Conservation (phyloP, 108 stramenopile species). For the Asterionellopsis glacialis region DNA sequence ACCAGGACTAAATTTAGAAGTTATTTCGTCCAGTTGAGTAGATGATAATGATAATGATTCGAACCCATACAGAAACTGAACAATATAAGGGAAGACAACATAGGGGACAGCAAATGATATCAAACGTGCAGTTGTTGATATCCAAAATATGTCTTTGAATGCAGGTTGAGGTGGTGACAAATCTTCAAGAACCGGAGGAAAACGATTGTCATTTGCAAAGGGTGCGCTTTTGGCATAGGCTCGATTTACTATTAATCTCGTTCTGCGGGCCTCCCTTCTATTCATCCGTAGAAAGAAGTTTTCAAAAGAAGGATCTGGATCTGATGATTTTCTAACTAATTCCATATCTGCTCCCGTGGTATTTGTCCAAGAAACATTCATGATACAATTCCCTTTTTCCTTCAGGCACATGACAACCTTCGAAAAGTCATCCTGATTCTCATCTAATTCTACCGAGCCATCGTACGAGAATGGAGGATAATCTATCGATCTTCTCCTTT, state of each 20-base stretch:
- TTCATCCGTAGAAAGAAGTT: neutral
- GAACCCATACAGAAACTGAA: conserved; percentile 17
- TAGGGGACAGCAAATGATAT: conserved; percentile 19
- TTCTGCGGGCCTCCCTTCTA: neutral
- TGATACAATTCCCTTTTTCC: neutral
- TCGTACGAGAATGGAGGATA: neutral
- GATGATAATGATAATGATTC: conserved; percentile 24
- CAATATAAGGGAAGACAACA: conserved; percentile 30
- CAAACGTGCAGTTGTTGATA: conserved; percentile 17
- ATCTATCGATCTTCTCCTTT: neutral
- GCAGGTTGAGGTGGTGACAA: conserved; percentile 9
- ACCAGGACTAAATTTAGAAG: conserved; percentile 55
- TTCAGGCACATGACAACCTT: neutral
- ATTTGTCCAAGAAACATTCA: neutral
- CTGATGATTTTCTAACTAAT: neutral
- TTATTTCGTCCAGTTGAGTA: conserved; percentile 22
- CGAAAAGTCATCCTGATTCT: neutral
- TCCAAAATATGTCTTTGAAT: conserved; percentile 18
- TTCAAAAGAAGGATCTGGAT: neutral
- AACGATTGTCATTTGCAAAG: conserved; percentile 8
- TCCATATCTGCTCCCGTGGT: too few species aligned
- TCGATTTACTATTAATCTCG: conserved; percentile 13
- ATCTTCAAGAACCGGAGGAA: conserved; percentile 21
- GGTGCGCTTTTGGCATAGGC: conserved; percentile 19
- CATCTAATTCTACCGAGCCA: neutral